Evolutionary conservation across 2,329 filamentous ascomycete genomes (phyloP).

Genomic region (Aspergillus calidoustus): DNA sequence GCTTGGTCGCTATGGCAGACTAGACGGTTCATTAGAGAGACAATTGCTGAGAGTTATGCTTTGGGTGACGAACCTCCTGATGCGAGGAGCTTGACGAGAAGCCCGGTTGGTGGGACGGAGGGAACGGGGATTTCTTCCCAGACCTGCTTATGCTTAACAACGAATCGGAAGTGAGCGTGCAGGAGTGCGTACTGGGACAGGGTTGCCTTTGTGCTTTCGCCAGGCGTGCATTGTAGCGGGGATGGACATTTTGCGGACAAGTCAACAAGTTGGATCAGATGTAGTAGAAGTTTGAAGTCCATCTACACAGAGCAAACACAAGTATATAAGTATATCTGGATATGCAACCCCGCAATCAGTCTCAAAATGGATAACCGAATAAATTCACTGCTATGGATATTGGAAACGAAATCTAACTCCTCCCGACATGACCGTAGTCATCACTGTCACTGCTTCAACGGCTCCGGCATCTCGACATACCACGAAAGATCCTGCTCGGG

Average conservation of each 20-base stretch:
- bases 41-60: not conserved
- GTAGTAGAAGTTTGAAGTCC: not conserved
- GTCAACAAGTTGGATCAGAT: not conserved
- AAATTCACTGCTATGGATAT: not conserved
- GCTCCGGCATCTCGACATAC: slow-evolving; percentile 27
- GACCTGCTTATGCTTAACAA: slow-evolving; percentile 1
- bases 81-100: slow-evolving; percentile 18
- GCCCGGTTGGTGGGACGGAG: slow-evolving; percentile 2
- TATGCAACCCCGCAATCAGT: not conserved
- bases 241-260: not conserved
- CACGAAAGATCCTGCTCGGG: slow-evolving; percentile 32
- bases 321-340: not conserved
- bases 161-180: too few species aligned
- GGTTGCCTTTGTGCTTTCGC: slow-evolving; percentile 21
- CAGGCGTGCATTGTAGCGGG: slow-evolving; percentile 18
- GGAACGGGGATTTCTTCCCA: slow-evolving; percentile 20
- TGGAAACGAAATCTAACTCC: not conserved
- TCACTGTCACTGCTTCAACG: not conserved
- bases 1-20: slow-evolving; percentile 22
- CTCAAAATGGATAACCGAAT: slow-evolving; percentile 14
- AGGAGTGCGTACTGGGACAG: slow-evolving; percentile 5
- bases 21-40: not conserved
- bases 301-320: not conserved
- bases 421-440: not conserved
- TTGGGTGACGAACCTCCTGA: slow-evolving; percentile 10